Evolutionary conservation across 352 stramenopile genomes (phyloP), one percentile per base, ranked within the genome.

Genomic region (Aphanomyces euteiches): DNA sequence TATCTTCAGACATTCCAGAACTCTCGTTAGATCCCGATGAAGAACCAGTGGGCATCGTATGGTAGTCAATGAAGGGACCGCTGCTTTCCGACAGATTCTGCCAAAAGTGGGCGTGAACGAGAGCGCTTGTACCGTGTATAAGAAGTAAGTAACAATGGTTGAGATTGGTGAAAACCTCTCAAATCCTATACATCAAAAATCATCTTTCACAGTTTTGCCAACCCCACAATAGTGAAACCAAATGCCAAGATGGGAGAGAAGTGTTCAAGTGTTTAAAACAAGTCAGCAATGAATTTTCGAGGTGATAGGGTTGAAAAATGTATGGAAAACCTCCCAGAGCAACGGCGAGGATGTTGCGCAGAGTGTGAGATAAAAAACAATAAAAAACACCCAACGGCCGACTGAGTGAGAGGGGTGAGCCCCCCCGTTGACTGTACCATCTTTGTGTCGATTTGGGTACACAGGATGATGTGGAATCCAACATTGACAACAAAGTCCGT

Each of bases 11-110:
- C 13, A 38, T 61, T 8, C 47, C 39, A 34, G 64, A 56, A 41
- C 64, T 61, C n/a, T 19, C 19, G 34, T 61, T 61, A 40, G 54
- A 61, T 39, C 64, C 64, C 5, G 64, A 70, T 8, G 47, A 58
- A 21, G 64, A 70, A 36, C 64, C 64, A 36, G 53, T 70, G 47
- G 64, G 53, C 64, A 70, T 70, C 47, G 43, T 50, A 50, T n/a
- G 43, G 43, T 50, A 50, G 43, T 50, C 10, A n/a, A 50, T 12
- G 10, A 50, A n/a, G 10, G 10, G 43, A n/a, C 17, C 43, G 43
- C 43, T 50, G 10, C 43, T 50, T 50, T 50, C 10, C 43, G 43
- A 12, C 43, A 50, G 43, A 50, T 50, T 50, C 43, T 50, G 43
- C 43, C 43, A 50, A 28, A 50, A 50, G 43, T 50, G 43, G 43